These are phyloP conservation scores for Botrytis fragariae DNA, from an alignment of 2,329 filamentous ascomycete genomes.

Conservation along the genomic window DNA sequence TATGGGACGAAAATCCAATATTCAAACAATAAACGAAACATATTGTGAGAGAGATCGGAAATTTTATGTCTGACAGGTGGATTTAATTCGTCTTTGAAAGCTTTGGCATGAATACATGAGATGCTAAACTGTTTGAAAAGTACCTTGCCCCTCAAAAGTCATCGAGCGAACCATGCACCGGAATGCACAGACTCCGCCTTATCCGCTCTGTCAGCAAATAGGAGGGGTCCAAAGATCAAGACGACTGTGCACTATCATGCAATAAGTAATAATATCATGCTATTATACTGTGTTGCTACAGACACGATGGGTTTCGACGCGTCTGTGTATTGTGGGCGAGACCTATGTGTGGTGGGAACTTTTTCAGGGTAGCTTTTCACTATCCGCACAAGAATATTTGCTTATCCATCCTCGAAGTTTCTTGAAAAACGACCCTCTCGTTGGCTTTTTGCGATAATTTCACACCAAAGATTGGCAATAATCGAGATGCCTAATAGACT, in stretches of 20 bases:
- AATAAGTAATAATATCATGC: constrained; percentile 14
- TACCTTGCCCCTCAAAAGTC: constrained; percentile 8
- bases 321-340: background rate
- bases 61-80: background rate
- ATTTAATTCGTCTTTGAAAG: background rate
- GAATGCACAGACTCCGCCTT: background rate
- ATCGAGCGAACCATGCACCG: background rate
- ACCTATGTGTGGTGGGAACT: background rate
- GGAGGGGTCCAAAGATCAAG: background rate
- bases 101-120: background rate
- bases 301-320: background rate
- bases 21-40: constrained; percentile 13
- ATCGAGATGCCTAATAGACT: background rate
- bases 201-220: background rate
- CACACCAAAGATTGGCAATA: background rate
- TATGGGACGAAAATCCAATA: background rate
- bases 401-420: background rate
- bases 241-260: constrained; percentile 17
- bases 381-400: background rate
- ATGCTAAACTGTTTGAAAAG: constrained; percentile 14
- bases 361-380: background rate
- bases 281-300: background rate
- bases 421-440: background rate
- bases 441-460: background rate
- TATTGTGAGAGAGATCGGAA: background rate